Conservation (phyloP, 331 rosid genomes). For the Quercus phellos region DNA sequence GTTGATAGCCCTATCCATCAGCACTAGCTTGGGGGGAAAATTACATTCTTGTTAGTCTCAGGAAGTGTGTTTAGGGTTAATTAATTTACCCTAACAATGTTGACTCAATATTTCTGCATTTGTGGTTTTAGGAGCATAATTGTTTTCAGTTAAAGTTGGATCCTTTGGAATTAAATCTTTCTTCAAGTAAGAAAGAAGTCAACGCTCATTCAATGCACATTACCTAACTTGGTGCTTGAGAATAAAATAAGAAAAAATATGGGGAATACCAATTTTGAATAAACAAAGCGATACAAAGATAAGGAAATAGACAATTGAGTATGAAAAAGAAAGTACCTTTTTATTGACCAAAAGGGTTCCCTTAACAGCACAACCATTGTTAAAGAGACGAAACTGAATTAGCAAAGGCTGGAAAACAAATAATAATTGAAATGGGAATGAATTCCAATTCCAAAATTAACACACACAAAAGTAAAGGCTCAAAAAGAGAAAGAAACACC, state of each 20-base stretch:
- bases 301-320: not conserved
- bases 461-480: not conserved
- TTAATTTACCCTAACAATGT: too few relatives aligned
- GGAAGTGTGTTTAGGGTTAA: too few relatives aligned
- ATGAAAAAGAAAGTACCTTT: conserved; percentile 34
- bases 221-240: too few relatives aligned
- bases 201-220: too few relatives aligned
- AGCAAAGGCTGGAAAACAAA: conserved; percentile 55
- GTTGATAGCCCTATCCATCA: not conserved
- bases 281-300: not conserved
- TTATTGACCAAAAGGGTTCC: conserved; percentile 70
- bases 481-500: conserved; percentile 11
- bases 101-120: not conserved
- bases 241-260: too few relatives aligned
- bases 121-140: not conserved
- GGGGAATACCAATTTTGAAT: too few relatives aligned
- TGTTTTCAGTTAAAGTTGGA: not conserved
- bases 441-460: not conserved
- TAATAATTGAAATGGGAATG: conserved; percentile 22
- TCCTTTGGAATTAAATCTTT: not conserved
- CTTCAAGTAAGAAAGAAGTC: too few relatives aligned
- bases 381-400: conserved; percentile 68
- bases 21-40: not conserved
- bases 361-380: conserved; percentile 61
- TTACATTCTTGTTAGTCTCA: not conserved